These are phyloP conservation scores for Lenzites betulinus DNA, from an alignment of 768 basidiomycete genomes.

Conservation along the genomic window DNA sequence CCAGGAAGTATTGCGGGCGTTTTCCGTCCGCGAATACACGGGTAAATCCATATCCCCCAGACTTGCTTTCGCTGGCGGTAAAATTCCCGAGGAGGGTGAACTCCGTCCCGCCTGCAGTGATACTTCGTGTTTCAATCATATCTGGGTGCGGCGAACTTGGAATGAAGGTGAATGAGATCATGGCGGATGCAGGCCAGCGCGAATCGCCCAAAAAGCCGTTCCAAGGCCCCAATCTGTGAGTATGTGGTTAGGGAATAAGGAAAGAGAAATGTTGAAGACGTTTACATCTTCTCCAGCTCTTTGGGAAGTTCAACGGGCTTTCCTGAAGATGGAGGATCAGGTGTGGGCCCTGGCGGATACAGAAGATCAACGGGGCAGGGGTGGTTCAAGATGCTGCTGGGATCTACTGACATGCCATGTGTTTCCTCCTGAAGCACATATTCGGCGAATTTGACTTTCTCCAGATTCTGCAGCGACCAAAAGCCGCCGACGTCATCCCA, in stretches of 20 bases:
- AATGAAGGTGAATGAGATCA: slow-evolving; percentile 8
- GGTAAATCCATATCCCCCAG: neutral
- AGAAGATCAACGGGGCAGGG: slow-evolving; percentile 14
- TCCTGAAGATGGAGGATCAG: too few relatives aligned
- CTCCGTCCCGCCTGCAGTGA: slow-evolving; percentile 8
- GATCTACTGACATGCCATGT: slow-evolving; percentile 22
- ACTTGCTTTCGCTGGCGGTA: neutral
- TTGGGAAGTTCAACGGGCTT: slow-evolving; percentile 18
- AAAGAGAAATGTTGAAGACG: too few relatives aligned
- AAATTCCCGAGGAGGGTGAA: slow-evolving; percentile 25
- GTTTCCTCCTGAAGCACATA: slow-evolving; percentile 27
- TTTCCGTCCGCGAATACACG: neutral
- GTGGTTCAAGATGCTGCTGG: slow-evolving; percentile 26
- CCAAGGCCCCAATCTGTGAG: slow-evolving; percentile 27
- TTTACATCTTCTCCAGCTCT: too few relatives aligned
- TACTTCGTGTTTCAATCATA: slow-evolving; percentile 10
- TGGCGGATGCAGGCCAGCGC: slow-evolving; percentile 6
- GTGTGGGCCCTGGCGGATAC: slow-evolving; percentile 8
- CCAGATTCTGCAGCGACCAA: slow-evolving; percentile 6
- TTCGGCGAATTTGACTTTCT: neutral
- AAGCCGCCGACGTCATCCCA: slow-evolving; percentile 6
- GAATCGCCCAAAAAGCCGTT: slow-evolving; percentile 22
- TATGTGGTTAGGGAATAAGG: neutral
- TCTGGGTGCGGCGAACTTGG: slow-evolving; percentile 18
- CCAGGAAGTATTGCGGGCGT: slow-evolving; percentile 21